A percentile compares a stretch with the other conserved stretches of the same genome.
phyloP scores from a whole-genome alignment of 352 stramenopile genomes.

The Globisporangium ultimum region DNA sequence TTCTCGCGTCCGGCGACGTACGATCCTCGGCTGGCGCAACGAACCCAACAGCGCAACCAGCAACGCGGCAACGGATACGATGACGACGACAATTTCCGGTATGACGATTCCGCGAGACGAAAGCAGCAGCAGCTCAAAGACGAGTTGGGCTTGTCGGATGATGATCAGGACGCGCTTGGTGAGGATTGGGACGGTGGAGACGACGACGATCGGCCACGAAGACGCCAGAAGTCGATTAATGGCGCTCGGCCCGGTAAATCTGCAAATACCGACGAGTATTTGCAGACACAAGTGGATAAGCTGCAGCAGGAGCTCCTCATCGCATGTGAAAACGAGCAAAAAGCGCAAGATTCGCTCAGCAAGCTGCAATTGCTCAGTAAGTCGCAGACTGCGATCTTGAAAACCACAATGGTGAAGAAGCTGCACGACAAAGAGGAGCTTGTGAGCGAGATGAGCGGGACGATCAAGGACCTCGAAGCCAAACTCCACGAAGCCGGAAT shows the following conservation, averaged over 20 bases:
- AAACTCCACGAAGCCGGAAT: slow-evolving; percentile 57
- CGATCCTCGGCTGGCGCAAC: slow-evolving; percentile 65
- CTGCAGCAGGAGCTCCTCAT: slow-evolving; percentile 54
- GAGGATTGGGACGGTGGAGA: slow-evolving; percentile 9
- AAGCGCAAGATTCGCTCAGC: slow-evolving; percentile 70
- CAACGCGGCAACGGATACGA: slow-evolving; percentile 27
- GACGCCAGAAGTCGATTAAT: background rate
- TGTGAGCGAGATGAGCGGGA: slow-evolving; percentile 55
- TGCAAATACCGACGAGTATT: slow-evolving; percentile 12
- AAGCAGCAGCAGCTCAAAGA: slow-evolving; percentile 73
- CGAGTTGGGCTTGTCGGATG: slow-evolving; percentile 75
- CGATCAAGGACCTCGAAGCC: slow-evolving; percentile 61
- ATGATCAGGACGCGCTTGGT: slow-evolving; percentile 26
- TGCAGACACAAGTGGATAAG: slow-evolving; percentile 44
- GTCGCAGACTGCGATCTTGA: slow-evolving; percentile 80
- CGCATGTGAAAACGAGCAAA: slow-evolving; percentile 64
- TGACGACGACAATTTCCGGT: slow-evolving; percentile 36
- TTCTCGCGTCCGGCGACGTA: slow-evolving; percentile 86
- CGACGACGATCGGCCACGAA: background rate
- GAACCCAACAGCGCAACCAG: slow-evolving; percentile 33
- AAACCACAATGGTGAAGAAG: slow-evolving; percentile 81
- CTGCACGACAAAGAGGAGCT: slow-evolving; percentile 62
- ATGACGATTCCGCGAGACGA: slow-evolving; percentile 42
- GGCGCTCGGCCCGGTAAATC: slow-evolving; percentile 8
- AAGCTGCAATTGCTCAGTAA: slow-evolving; percentile 85